A percentile compares a stretch with the other conserved stretches of the same genome.
Conservation (phyloP, 2,329 filamentous ascomycete genomes). For the Albophoma yamanashiensis region DNA sequence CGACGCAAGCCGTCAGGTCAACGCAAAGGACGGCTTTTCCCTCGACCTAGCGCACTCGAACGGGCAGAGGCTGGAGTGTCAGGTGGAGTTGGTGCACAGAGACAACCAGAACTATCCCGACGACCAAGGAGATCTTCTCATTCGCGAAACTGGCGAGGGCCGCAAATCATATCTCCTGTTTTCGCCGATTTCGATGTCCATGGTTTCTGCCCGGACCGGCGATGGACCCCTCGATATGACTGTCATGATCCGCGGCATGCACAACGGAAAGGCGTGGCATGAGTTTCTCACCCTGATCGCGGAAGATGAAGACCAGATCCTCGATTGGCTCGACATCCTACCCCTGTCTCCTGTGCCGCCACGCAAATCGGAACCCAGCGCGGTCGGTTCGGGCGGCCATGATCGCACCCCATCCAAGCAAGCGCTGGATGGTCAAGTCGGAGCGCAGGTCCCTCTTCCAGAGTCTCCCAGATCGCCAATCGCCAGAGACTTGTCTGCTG, state of each 20-base stretch:
- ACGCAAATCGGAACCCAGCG: slow-evolving; percentile 20
- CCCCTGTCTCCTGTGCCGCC: slow-evolving; percentile 41
- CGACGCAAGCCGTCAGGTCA: slow-evolving; percentile 70
- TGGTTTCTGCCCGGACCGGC: slow-evolving; percentile 71
- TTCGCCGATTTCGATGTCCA: slow-evolving; percentile 65
- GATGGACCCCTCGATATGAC: slow-evolving; percentile 62
- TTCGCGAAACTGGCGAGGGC: slow-evolving; percentile 75
- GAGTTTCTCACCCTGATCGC: slow-evolving; percentile 72
- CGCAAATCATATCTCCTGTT: slow-evolving; percentile 76
- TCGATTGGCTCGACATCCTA: slow-evolving; percentile 83
- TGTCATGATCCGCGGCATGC: slow-evolving; percentile 71
- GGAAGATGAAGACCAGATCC: slow-evolving; percentile 64
- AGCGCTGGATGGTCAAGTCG: slow-evolving; percentile 19
- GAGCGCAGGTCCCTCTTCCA: slow-evolving; percentile 15
- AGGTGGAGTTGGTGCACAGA: slow-evolving; percentile 75
- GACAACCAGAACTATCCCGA: slow-evolving; percentile 62
- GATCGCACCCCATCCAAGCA: slow-evolving; percentile 6
- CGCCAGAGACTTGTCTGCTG: slow-evolving; percentile 5
- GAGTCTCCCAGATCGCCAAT: slow-evolving; percentile 11
- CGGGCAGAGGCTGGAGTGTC: slow-evolving; percentile 81
- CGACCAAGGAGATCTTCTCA: slow-evolving; percentile 72
- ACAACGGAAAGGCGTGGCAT: slow-evolving; percentile 62
- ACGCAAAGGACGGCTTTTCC: slow-evolving; percentile 81
- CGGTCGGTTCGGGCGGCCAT: slow-evolving; percentile 15
- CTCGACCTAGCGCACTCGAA: slow-evolving; percentile 79